A percentile compares a stretch with the other conserved stretches of the same genome.
phyloP scores from a whole-genome alignment of 176 grass and related monocot genomes.

The Leersia perrieri region DNA sequence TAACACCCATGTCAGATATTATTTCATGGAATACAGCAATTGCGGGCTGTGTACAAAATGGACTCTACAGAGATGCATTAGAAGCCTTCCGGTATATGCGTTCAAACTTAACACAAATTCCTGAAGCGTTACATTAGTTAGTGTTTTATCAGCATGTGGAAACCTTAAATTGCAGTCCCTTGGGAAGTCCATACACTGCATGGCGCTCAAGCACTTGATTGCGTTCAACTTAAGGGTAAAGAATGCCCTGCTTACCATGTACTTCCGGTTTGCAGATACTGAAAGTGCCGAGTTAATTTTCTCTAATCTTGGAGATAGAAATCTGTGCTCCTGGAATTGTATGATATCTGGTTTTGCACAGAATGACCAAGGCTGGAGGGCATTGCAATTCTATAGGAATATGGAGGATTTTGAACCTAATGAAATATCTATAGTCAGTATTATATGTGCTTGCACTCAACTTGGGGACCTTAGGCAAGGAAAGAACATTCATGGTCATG shows the following conservation, averaged over 20 bases:
- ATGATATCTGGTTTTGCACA: slow-evolving; percentile 71
- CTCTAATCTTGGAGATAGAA: slow-evolving; percentile 41
- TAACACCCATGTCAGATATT: slow-evolving; percentile 52
- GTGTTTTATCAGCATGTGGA: slow-evolving; percentile 67
- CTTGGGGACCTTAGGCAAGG: slow-evolving; percentile 50
- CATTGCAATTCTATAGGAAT: slow-evolving; percentile 62
- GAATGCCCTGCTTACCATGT: slow-evolving; percentile 74
- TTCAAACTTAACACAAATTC: slow-evolving; percentile 43
- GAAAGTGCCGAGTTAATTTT: slow-evolving; percentile 58
- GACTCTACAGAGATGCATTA: slow-evolving; percentile 51
- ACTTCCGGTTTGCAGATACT: slow-evolving; percentile 65
- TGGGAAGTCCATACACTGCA: slow-evolving; percentile 58
- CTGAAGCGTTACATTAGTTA: slow-evolving; percentile 68
- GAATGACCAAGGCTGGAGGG: slow-evolving; percentile 56
- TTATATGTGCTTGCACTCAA: slow-evolving; percentile 71
- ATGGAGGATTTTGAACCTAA: slow-evolving; percentile 49
- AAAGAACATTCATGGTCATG: slow-evolving; percentile 65
- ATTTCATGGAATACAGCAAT: slow-evolving; percentile 90
- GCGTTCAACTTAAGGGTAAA: slow-evolving; percentile 53
- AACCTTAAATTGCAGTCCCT: slow-evolving; percentile 41
- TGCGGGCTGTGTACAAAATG: slow-evolving; percentile 61
- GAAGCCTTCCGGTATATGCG: slow-evolving; percentile 61
- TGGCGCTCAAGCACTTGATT: slow-evolving; percentile 49
- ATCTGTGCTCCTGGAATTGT: slow-evolving; percentile 83
- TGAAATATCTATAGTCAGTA: slow-evolving; percentile 60